A percentile compares a stretch with the other conserved stretches of the same genome.
Conservation (phyloP, 352 stramenopile genomes). For the Phytophthora niederhauseri region DNA sequence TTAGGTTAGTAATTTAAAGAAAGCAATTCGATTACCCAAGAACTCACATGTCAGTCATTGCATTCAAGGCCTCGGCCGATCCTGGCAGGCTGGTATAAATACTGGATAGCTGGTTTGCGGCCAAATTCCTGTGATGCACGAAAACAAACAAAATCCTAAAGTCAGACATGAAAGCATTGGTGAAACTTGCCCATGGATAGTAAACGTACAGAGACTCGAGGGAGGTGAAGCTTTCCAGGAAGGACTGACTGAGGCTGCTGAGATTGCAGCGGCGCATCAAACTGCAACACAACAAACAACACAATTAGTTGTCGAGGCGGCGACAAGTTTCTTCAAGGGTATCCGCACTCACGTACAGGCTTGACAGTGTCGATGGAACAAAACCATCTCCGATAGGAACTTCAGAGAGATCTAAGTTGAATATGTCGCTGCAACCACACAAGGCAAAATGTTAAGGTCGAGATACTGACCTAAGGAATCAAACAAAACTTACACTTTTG, state of each 20-base stretch:
- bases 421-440: conserved; percentile 32
- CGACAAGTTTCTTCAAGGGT: neutral
- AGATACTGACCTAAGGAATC: no score
- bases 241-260: conserved; percentile 31
- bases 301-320: neutral
- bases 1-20: no score
- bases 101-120: conserved; percentile 39
- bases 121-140: conserved; percentile 30
- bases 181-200: neutral
- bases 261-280: conserved; percentile 40
- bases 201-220: conserved; percentile 35
- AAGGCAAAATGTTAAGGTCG: no score
- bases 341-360: conserved; percentile 29
- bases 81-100: conserved; percentile 36
- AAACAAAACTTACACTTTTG: conserved; percentile 30
- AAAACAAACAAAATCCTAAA: conserved; percentile 1
- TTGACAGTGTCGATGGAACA: conserved; percentile 38
- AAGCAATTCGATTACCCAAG: no score
- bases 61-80: conserved; percentile 27
- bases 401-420: conserved; percentile 41
- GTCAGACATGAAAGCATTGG: neutral
- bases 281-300: conserved; percentile 16
- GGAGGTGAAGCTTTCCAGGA: conserved; percentile 39
- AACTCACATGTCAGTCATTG: conserved; percentile 38
- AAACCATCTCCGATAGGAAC: conserved; percentile 32